Percentiles rank a stretch among this genome's conserved stretches.
Evolutionary conservation across 2,329 filamentous ascomycete genomes (phyloP).

Genomic region (Nemania sp.): DNA sequence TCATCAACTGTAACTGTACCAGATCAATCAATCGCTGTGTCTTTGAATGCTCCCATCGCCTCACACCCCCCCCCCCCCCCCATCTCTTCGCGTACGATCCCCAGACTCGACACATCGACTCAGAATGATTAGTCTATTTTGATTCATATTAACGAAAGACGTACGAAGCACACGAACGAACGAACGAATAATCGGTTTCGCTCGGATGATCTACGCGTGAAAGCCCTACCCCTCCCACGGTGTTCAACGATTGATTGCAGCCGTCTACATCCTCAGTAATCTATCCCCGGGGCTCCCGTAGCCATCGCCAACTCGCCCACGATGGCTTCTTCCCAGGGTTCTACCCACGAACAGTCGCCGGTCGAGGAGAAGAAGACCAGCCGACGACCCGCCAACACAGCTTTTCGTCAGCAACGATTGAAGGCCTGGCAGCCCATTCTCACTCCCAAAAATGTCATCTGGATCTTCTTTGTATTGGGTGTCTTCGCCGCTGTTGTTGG

Average conservation of each 20-base stretch:
- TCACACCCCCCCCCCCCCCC: no score
- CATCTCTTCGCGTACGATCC: not conserved
- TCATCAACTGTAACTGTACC: constrained; percentile 3
- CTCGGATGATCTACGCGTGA: constrained; percentile 3
- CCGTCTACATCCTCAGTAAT: not conserved
- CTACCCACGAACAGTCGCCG: constrained; percentile 29
- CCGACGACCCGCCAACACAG: constrained; percentile 93
- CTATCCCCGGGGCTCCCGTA: constrained; percentile 4
- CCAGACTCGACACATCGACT: not conserved
- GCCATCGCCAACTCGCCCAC: constrained; percentile 7
- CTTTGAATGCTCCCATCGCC: no score
- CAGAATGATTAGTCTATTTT: constrained; percentile 25
- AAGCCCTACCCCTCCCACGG: constrained; percentile 7
- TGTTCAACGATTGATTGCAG: not conserved
- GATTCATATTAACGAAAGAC: not conserved
- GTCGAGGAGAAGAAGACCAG: constrained; percentile 85
- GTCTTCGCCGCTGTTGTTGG: constrained; percentile 94
- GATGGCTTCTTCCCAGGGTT: constrained; percentile 38
- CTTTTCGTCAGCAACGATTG: constrained; percentile 94
- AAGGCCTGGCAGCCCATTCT: constrained; percentile 99
- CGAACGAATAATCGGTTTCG: constrained; percentile 3
- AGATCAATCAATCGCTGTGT: not conserved
- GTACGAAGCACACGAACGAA: not conserved
- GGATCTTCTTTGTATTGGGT: constrained; percentile 79
- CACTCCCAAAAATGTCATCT: constrained; percentile 81